Percentiles rank a stretch among this genome's conserved stretches.
Conservation (phyloP, 441 rosid genomes). For the Corymbia citriodora region DNA sequence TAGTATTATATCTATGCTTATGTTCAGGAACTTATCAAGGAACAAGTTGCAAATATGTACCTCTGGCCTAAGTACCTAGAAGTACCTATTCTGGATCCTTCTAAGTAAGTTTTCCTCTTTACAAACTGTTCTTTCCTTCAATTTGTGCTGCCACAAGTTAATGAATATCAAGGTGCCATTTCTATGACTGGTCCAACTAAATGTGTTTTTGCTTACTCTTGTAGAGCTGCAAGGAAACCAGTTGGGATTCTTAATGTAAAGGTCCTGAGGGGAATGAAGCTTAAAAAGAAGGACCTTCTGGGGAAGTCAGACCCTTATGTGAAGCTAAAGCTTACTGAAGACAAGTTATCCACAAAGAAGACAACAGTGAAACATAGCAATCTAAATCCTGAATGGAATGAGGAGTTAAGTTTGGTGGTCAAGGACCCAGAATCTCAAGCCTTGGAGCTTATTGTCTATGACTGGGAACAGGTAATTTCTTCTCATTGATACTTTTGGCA, state of each 20-base stretch:
- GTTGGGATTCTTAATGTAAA: slow-evolving; percentile 18
- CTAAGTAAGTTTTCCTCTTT: slow-evolving; percentile 8
- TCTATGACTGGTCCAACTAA: neutral
- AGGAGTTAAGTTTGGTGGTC: slow-evolving; percentile 18
- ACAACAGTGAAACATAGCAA: slow-evolving; percentile 19
- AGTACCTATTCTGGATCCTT: slow-evolving; percentile 19
- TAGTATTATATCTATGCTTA: neutral
- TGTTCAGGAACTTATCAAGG: slow-evolving; percentile 21
- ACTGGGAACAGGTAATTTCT: slow-evolving; percentile 46
- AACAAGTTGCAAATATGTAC: slow-evolving; percentile 24
- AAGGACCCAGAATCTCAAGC: slow-evolving; percentile 22
- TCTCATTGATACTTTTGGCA: neutral
- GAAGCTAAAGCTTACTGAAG: slow-evolving; percentile 18
- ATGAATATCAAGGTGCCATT: neutral
- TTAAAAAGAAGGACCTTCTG: slow-evolving; percentile 20
- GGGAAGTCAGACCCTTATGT: slow-evolving; percentile 26
- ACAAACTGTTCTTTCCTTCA: neutral
- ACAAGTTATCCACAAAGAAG: slow-evolving; percentile 14
- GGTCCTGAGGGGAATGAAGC: slow-evolving; percentile 17
- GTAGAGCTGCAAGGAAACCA: slow-evolving; percentile 13
- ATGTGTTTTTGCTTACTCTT: neutral
- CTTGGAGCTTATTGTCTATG: slow-evolving; percentile 18
- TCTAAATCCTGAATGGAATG: slow-evolving; percentile 24
- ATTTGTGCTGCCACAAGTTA: neutral
- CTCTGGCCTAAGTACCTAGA: slow-evolving; percentile 22